phyloP scores from a whole-genome alignment of 495 filamentous ascomycete species.

The Opeltia flavorubescens region DNA sequence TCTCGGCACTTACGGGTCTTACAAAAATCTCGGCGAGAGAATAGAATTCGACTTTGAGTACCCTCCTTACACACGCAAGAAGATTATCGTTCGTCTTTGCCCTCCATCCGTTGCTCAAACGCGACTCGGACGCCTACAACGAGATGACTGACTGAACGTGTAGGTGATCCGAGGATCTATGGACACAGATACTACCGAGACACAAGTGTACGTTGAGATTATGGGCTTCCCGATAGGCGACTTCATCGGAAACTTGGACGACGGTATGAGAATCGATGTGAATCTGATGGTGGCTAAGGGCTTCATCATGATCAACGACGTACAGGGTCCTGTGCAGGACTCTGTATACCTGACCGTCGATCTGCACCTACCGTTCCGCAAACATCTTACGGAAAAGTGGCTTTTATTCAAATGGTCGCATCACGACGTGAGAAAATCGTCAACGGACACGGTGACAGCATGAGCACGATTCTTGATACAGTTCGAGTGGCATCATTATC shows the following conservation, averaged over 20 bases:
- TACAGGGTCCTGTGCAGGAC: neutral
- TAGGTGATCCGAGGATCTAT: neutral
- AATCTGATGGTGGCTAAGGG: neutral
- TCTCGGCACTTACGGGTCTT: too few relatives aligned
- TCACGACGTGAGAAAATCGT: neutral
- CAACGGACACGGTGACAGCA: too few relatives aligned
- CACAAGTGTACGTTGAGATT: neutral
- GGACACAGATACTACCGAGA: neutral
- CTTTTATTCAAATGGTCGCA: neutral
- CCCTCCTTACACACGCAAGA: neutral
- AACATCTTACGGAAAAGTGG: neutral
- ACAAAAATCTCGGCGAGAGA: too few relatives aligned
- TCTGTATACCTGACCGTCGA: neutral
- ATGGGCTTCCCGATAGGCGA: neutral
- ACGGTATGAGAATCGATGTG: neutral
- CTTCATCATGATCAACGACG: neutral
- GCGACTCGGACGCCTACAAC: neutral
- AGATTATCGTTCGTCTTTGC: neutral
- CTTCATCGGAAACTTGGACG: neutral
- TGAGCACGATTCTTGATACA: too few relatives aligned
- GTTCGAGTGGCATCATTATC: too few relatives aligned
- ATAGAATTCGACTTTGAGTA: neutral
- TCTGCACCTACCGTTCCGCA: neutral
- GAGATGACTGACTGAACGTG: too few relatives aligned
- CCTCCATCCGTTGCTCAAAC: neutral